Base-by-base conservation (phyloP, 2,329 filamentous ascomycete genomes). In the Endothia cerciana region DNA sequence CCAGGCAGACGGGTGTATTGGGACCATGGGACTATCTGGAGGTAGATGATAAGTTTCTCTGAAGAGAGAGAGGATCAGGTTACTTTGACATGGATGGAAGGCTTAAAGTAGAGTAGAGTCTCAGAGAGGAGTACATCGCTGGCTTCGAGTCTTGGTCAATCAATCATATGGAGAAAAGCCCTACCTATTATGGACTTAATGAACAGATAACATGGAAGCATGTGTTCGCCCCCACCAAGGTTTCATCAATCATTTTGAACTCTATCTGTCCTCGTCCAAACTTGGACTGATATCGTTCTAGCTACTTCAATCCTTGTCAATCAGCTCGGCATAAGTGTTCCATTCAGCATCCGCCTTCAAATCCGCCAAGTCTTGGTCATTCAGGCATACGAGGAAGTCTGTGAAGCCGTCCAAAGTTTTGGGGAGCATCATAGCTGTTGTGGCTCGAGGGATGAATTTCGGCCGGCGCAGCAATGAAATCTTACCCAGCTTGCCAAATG, bases 341-440 rank as follows among this genome's bases (percentile, higher is more conserved):
- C 55, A 57, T 4, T 57, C 55, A 22, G 30, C 30, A 40, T 57
- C 55, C 15, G 19, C 19, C 55, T 57, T 57, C 3, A 57, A 17
- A 8, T 40, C 55, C 13, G 30, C 55, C 55, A 57, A 25, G 30
- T 57, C 55, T 22, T 36, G 30, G 11, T 57, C 55, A 33, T 40
- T 57, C 55, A 57, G 11, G 10, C 55, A 57, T 3, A 57, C 55
- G 10, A 57, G 55, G 13, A 57, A 51, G 25, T 51, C 47, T 11
- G 47, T 51, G 28, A 51, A 51, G 2, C 47, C 25, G 28, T 51
- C 47, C 47, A 51, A 17, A 3, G 47, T 51, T 7, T 51, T 51
- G 11, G 47, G 47, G 17, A 51, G 25, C 47, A 51, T 51, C 47
- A 51, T 51, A 28, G 47, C 47, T 15, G 47, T 51, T 11, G 47